Evolutionary conservation across 2,329 filamentous ascomycete genomes (phyloP).

Genomic region (Colletotrichum camelliae): DNA sequence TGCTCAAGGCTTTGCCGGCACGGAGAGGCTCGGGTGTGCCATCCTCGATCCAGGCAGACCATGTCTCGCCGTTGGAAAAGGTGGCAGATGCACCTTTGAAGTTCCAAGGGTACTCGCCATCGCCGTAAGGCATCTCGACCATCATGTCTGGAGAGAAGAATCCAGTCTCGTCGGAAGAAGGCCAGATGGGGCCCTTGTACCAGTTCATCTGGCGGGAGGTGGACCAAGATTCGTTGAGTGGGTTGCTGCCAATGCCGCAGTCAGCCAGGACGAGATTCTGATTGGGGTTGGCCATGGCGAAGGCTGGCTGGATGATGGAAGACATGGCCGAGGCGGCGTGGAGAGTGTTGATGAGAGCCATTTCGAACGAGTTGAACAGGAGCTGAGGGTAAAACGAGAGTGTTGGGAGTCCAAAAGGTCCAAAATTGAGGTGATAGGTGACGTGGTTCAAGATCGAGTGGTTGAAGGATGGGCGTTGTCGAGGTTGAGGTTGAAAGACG

Average conservation of each 20-base stretch:
- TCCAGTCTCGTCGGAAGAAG: conserved; percentile 35
- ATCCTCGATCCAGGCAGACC: conserved; percentile 47
- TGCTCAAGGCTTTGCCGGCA: conserved; percentile 44
- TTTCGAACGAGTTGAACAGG: neutral
- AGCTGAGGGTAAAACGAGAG: neutral
- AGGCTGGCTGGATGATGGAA: neutral
- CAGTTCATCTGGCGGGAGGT: conserved; percentile 50
- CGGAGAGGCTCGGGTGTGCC: conserved; percentile 44
- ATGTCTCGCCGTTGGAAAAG: conserved; percentile 43
- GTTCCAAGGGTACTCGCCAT: conserved; percentile 45
- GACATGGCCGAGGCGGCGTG: conserved; percentile 6
- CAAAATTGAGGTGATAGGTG: neutral
- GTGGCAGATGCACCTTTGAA: conserved; percentile 40
- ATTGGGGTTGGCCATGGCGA: conserved; percentile 26
- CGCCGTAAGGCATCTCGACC: conserved; percentile 42
- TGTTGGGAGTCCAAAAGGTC: neutral
- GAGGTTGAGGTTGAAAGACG: neutral
- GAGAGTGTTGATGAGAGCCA: neutral
- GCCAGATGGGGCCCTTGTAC: conserved; percentile 44
- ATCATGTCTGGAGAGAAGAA: conserved; percentile 42
- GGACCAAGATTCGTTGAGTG: conserved; percentile 43
- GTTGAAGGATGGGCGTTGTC: neutral
- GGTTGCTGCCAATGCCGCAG: conserved; percentile 47
- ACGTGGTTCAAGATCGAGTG: neutral
- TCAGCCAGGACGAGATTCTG: conserved; percentile 47